Base-by-base conservation (phyloP, 331 rosid species). In the Rosa hybrid region DNA sequence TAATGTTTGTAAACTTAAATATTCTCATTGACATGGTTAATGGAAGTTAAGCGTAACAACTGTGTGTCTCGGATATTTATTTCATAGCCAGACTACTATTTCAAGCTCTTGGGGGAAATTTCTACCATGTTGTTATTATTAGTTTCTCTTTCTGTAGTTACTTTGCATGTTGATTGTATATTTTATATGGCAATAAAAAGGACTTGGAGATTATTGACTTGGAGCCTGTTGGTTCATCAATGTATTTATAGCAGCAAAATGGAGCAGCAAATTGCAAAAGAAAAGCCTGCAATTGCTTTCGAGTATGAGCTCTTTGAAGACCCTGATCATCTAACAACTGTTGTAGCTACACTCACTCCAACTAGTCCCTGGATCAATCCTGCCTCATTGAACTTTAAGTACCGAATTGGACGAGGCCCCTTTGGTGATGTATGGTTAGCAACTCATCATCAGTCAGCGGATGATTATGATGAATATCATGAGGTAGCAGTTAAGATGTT, bases 401-500 rank as follows among this genome's bases (percentile, higher is more conserved):
- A 86, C 80, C 79, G 86, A 70, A 84, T 86, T 72, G 87, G 90
- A 46, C 79, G 87, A 79, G 90, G 90, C 30, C 77, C 80, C 72
- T 84, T 84, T 11, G 90, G 87, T 30, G 90, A 86, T 59, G 90
- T 86, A 50, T 84, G 85, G 83, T 30, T 86, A 25, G 90, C 90
- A 9, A 86, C 90, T 39, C 82, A 50, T 44, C 90, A 86, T 65
- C 90, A 79, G 77, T 84, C 85, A 54, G 86, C 82, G 4, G 74
- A 76, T 72, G 90, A 86, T 78, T 84, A 81, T 14, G 87, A 86
- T 60, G 86, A 84, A 81, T 81, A 64, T 76, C 87, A 86, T 79
- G 90, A 86, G 74, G 80, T 86, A 77, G 90, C 90, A 56, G 78
- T 86, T 56, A 86, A 86, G 78, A 81, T 84, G 71, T 51, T 86